Base-by-base conservation (phyloP, 2,329 filamentous ascomycete species). In the Colletotrichum phormii region DNA sequence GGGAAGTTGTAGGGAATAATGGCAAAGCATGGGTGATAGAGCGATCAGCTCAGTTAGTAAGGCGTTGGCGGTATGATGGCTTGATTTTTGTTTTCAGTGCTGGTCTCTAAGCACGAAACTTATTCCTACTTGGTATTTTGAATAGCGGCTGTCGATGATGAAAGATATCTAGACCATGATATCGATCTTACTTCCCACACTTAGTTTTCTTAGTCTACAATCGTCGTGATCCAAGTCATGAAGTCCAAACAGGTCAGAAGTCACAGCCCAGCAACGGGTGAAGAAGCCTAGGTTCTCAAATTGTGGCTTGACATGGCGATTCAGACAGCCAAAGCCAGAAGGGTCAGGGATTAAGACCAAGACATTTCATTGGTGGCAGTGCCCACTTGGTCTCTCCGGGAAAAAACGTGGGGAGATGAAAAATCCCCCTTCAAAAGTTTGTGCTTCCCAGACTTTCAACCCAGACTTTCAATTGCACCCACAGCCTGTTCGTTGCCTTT, bases 11-110 rank as follows among this genome's bases (percentile, higher is more conserved):
- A 42, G n/a, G 1, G 13, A 18, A 7, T 57, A 31, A 63, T 35
- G 31, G 7, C 29, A 31, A n/a, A 22, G 24, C 4, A 15, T 22
- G 29, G 22, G 18, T 6, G 29, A 13, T 22, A 26, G 24, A 54
- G 12, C 24, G 6, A 26, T 9, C 7, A 46, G 51, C 62, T 64
- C 37, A 12, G 4, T 9, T 9, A n/a, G 31, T 29, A n/a, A 26
- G 61, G 61, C 46, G 61, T 64, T 64, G n/a, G 31, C n/a, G 61
- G 61, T 4, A 35, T 63, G 26, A 35, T 53, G 12, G 18, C 42
- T 49, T 49, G 42, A 7, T 9, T 4, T 49, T n/a, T 22, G 42
- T 49, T 8, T 49, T 22, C 33, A 35, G 18, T 9, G 4, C 11
- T 49, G 18, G 18, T 29, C 4, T 29, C 26, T 29, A 29, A 29